Base-by-base conservation (phyloP, 164 flowering plant genomes). In the Aristolochia californica region DNA sequence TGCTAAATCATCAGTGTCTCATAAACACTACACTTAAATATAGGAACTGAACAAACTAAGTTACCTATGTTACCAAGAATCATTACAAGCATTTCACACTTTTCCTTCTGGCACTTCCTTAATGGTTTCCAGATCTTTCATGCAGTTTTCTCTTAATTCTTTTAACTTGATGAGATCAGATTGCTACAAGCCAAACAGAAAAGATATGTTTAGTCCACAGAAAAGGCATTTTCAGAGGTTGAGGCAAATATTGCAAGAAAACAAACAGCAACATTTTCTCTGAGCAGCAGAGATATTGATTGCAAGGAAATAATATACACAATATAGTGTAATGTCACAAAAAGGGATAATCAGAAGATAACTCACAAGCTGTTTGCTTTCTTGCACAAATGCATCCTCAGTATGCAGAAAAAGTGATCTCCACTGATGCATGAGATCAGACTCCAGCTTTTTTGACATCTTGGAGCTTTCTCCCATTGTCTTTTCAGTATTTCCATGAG, bases 291-390 rank as follows among this genome's bases (percentile, higher is more conserved):
- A 52, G 27, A 52, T 2, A 11, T 22, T n/a, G 22, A n/a, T 48
- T 22, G 7, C 51, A 48, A 16, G 51, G 51, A 18, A 52, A 25
- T 15, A 52, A 0, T 54, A 34, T 17, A 28, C 13, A 50, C 9
- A 50, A 50, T 50, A 50, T 15, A 11, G 22, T 22, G n/a, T 50
- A 1, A 10, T 24, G 30, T n/a, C n/a, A 27, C 5, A 54, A 54
- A 27, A 54, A 43, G 28, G 28, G 14, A 26, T 2, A 56, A 12
- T 14, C 20, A 45, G n/a, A 11, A 25, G 49, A 40, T 49, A 9
- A 79, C 96, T 80, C 72, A 91, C 98, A 59, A 83, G 88, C 28
- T 84, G 84, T 70, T 43, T 66, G 74, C 66, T 69, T 72, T 91
- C 98, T 45, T 62, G 75, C 53, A 43, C 74, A 64, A 82, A 68